These are phyloP conservation scores for Trametes villosa DNA, from an alignment of 768 basidiomycete species.

Conservation along the genomic window DNA sequence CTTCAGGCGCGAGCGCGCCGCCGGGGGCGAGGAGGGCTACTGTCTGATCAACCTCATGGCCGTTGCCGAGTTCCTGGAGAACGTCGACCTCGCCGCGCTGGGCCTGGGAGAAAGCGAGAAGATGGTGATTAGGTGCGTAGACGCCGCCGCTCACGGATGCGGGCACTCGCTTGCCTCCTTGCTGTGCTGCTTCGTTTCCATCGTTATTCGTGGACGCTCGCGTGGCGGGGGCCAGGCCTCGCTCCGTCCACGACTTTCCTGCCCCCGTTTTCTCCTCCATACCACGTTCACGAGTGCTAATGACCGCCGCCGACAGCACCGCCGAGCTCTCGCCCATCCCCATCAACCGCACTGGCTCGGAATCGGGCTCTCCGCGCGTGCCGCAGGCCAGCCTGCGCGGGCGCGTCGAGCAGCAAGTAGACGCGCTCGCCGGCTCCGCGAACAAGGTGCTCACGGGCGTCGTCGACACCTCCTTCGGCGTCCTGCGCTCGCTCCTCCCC, in stretches of 20 bases:
- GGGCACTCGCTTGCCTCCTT: conserved; percentile 5
- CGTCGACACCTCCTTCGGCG: conserved; percentile 88
- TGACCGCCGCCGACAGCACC: conserved; percentile 48
- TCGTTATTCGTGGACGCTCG: conserved; percentile 1
- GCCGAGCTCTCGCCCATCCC: conserved; percentile 84
- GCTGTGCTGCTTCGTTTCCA: not conserved
- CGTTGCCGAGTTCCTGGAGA: conserved; percentile 94
- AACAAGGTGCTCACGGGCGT: conserved; percentile 80
- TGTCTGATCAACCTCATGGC: conserved; percentile 95
- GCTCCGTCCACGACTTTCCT: not conserved
- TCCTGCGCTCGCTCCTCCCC: conserved; percentile 78
- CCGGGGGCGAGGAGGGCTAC: conserved; percentile 84
- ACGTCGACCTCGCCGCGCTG: conserved; percentile 82
- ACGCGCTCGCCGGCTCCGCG: conserved; percentile 81
- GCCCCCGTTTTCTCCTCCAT: conserved; percentile 2
- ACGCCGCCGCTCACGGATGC: not conserved
- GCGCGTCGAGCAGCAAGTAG: conserved; percentile 80
- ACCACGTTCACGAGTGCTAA: conserved; percentile 3
- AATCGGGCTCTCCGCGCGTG: conserved; percentile 48
- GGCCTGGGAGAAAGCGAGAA: conserved; percentile 64
- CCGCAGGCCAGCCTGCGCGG: conserved; percentile 63
- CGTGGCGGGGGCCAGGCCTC: not conserved
- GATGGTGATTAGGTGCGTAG: conserved; percentile 55
- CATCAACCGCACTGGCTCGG: conserved; percentile 56
- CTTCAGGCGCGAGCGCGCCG: conserved; percentile 57